Percentiles rank a stretch among this genome's conserved stretches.
Evolutionary conservation across 2,329 filamentous ascomycete genomes (phyloP).

Genomic region (Botrytis paeoniae): DNA sequence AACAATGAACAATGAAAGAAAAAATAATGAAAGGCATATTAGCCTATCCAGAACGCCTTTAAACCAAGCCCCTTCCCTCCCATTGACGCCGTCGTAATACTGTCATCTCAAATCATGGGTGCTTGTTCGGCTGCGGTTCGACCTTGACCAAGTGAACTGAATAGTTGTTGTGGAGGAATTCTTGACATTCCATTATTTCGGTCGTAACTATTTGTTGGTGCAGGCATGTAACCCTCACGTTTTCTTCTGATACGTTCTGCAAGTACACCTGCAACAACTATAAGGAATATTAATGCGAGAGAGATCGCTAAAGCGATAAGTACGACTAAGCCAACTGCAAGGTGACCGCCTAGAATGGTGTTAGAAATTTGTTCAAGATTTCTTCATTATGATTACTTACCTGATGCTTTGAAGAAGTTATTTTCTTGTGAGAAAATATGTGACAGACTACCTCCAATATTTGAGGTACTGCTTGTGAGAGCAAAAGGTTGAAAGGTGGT

Average conservation of each 20-base stretch:
- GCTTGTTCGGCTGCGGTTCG: conserved; percentile 34
- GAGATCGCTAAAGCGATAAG: conserved; percentile 78
- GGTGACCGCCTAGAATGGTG: conserved; percentile 46
- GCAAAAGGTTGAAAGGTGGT: conserved; percentile 74
- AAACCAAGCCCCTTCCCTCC: conserved; percentile 24
- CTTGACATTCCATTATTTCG: conserved; percentile 56
- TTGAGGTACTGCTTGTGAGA: conserved; percentile 66
- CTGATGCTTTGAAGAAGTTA: conserved; percentile 65
- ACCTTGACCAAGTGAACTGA: conserved; percentile 36
- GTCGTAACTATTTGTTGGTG: conserved; percentile 64
- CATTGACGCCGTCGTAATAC: conserved; percentile 30
- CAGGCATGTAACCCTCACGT: conserved; percentile 77
- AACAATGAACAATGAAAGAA: conserved; percentile 31
- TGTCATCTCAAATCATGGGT: conserved; percentile 33
- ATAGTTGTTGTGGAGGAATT: conserved; percentile 57
- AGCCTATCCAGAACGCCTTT: conserved; percentile 36
- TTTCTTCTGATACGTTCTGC: conserved; percentile 74
- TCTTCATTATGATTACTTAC: conserved; percentile 47
- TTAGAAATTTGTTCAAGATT: conserved; percentile 28
- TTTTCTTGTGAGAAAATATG: conserved; percentile 80
- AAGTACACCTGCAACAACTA: conserved; percentile 71
- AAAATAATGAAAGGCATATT: conserved; percentile 28
- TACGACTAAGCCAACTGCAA: conserved; percentile 74
- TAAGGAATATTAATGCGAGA: conserved; percentile 71
- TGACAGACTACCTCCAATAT: conserved; percentile 69